Evolutionary conservation across 306 rosid species (phyloP), one percentile per base, ranked within the genome.

Genomic region (Cicer judaicum): DNA sequence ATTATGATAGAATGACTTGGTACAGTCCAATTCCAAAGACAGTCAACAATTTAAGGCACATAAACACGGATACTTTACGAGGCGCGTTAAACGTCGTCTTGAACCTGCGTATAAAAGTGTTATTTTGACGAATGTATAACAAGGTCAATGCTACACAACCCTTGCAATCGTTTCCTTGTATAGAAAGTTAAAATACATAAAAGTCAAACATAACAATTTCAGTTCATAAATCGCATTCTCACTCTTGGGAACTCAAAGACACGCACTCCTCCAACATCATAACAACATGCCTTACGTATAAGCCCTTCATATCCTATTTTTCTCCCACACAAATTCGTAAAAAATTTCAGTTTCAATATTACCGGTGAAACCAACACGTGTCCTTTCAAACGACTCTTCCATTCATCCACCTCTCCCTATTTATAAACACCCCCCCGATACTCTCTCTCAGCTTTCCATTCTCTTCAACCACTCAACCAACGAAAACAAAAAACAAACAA

Each of bases 281-380:
- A 29, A 29, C 5, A 29, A 29, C 34, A 29, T 24, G 29, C 29
- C 29, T 24, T 24, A 24, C 29, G 3, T 24, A 24, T 24, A 24
- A 24, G 55, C 19, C 7, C 60, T 68, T 42, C 53, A 34, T 11
- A 8, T 50, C 11, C 34, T 2, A 21, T n/a, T 39, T n/a, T 15
- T 7, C 47, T 21, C 56, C 72, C 19, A 71, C 34, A 7, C 16
- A 18, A 43, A 53, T 41, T 11, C 41, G 1, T 59, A 8, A 18
- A 62, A 29, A 54, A 69, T 63, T 70, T 78, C 14, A n/a, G 61
- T 39, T 78, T 18, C 64, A 2, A 21, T 16, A 29, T 73, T 57
- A 86, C 90, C 78, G 80, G 61, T 52, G 18, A 34, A 13, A 18
- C 46, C 29, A 9, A 82, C 83, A 89, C 92, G 89, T 84, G 90